Base-by-base conservation (phyloP, 2,329 filamentous ascomycete genomes). In the Leptographium flavum region DNA sequence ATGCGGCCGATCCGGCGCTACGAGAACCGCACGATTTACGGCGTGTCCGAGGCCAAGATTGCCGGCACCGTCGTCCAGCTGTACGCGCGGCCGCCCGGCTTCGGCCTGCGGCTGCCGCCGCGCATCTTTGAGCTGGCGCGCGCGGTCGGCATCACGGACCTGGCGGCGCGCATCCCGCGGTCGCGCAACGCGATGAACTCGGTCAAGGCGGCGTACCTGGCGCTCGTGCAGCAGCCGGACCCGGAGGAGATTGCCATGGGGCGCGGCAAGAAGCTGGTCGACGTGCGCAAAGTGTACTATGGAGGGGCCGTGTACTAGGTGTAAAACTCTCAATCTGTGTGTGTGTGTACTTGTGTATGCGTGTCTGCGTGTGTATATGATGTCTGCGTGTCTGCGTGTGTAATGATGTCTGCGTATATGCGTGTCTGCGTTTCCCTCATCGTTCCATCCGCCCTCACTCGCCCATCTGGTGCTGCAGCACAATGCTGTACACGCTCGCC, bases 121-220 rank as follows among this genome's bases (percentile, higher is more conserved):
- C 77, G 87, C 52, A 90, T 98, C 62, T 96, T 88, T 64, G 90
- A 98, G 63, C 87, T 98, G 70, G 88, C 85, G 59, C 83, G 87
- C 52, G 80, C 81, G 41, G 83, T 79, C 35, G 92, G 92, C 52
- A 87, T 98, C 57, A 73, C 81, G 52, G 92, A 98, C 61, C 75
- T 98, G 30, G 76, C 87, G 15, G 88, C 86, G 41, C 75, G 76
- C 53, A 88, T 94, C 50, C 80, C 81, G 32, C 82, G 90, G 39
- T 86, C 86, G 50, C 78, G 88, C 57, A 96, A 94, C 71, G 87
- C 87, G 54, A 94, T 96, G 87, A 98, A 98, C 70, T 86, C 88
- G 17, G 83, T 94, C 66, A 95, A 95, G 69, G 92, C 92, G 14
- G 76, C 87, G 35, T 85, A 84, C 64, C 63, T 90, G 62, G 90